Evolutionary conservation across 176 grass and related monocot species (phyloP).

Genomic region (Canna indica): DNA sequence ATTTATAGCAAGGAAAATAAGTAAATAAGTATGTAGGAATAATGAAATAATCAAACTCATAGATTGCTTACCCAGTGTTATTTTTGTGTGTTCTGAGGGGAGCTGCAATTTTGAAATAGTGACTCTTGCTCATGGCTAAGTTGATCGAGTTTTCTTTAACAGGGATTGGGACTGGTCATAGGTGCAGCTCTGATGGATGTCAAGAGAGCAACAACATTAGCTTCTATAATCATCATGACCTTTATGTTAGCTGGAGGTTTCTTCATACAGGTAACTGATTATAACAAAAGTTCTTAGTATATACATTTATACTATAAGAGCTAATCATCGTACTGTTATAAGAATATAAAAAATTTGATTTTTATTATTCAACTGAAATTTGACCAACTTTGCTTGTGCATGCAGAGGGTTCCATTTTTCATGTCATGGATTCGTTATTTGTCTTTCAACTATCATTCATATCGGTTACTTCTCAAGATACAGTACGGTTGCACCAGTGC

Average conservation of each 20-base stretch:
- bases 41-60: background rate
- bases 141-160: slow-evolving; percentile 1
- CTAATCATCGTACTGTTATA: background rate
- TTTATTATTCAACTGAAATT: background rate
- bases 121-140: background rate
- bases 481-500: background rate
- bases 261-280: slow-evolving; percentile 60
- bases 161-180: slow-evolving; percentile 82
- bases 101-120: background rate
- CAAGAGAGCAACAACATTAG: slow-evolving; percentile 94
- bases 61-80: background rate
- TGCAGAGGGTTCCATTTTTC: slow-evolving; percentile 16
- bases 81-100: background rate
- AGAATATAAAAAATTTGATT: background rate
- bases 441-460: slow-evolving; percentile 16
- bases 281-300: background rate
- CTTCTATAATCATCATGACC: slow-evolving; percentile 96
- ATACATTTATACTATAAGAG: background rate
- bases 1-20: background rate
- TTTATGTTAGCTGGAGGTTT: slow-evolving; percentile 97
- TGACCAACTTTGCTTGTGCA: background rate
- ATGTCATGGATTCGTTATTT: slow-evolving; percentile 11
- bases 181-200: slow-evolving; percentile 77
- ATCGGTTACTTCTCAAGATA: slow-evolving; percentile 1
- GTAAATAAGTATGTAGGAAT: background rate